Conservation (phyloP, 1,139 yeast species). For the Spathaspora jeffriesii region DNA sequence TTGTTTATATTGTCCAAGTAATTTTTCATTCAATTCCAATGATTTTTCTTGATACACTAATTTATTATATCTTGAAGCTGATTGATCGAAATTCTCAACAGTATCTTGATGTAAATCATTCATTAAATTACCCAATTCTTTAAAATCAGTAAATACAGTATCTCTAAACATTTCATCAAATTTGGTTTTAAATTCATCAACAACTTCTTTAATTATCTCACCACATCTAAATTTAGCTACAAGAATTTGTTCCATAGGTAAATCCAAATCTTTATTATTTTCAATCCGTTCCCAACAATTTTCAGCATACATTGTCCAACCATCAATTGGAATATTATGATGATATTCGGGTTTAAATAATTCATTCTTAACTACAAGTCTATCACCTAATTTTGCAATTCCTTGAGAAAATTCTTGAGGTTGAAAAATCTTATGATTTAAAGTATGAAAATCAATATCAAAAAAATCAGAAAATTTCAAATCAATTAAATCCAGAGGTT, state of each 20-base stretch:
- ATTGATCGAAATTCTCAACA: conserved; percentile 56
- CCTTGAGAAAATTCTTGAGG: conserved; percentile 70
- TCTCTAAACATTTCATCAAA: conserved; percentile 23
- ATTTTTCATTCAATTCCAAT: conserved; percentile 41
- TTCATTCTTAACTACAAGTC: conserved; percentile 39
- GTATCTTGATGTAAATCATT: conserved; percentile 42
- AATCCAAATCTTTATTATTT: conserved; percentile 86
- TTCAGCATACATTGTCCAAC: conserved; percentile 92
- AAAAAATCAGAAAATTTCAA: conserved; percentile 72
- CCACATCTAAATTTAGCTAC: conserved; percentile 96
- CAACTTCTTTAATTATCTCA: conserved; percentile 65
- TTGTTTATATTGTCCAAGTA: conserved; percentile 44
- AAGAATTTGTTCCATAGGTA: conserved; percentile 94
- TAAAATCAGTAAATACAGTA: conserved; percentile 24
- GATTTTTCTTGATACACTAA: conserved; percentile 68
- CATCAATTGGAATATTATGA: conserved; percentile 88
- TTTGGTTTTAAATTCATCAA: conserved; percentile 43
- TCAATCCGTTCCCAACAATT: conserved; percentile 96
- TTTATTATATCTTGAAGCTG: conserved; percentile 72
- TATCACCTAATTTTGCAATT: conserved; percentile 64
- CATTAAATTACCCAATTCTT: conserved; percentile 42
- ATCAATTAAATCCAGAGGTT: conserved; percentile 63
- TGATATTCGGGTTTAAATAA: conserved; percentile 75
- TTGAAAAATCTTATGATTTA: conserved; percentile 85
- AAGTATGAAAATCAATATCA: conserved; percentile 78